These are phyloP conservation scores for Gossypium gossypioides DNA, from an alignment of 441 rosid genomes.

Conservation along the genomic window DNA sequence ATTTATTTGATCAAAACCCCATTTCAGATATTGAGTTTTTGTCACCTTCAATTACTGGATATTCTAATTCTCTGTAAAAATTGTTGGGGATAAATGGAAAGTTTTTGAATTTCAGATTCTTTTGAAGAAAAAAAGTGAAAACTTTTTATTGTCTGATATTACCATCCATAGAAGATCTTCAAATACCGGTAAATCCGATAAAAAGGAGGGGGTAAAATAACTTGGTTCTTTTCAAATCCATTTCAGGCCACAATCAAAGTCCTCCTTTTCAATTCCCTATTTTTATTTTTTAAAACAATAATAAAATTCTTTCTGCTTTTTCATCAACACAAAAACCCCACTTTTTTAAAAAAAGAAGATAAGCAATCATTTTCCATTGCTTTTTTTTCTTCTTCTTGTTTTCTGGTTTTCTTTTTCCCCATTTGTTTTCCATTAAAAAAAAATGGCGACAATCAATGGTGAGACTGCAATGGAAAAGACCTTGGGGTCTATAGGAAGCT, in stretches of 20 bases:
- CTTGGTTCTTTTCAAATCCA: background rate
- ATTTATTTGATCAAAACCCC: background rate
- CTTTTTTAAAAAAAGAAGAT: background rate
- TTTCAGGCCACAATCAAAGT: conserved; percentile 21
- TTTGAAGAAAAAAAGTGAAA: background rate
- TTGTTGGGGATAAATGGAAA: background rate
- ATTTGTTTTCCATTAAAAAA: background rate
- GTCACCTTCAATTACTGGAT: background rate
- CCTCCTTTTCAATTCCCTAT: background rate
- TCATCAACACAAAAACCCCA: conserved; percentile 21
- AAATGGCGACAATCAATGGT: conserved; percentile 25
- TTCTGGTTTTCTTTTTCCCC: background rate
- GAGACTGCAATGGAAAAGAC: conserved; percentile 7
- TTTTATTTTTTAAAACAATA: background rate
- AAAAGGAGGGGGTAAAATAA: background rate
- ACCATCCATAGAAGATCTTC: background rate
- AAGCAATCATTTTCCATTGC: background rate
- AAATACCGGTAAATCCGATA: conserved; percentile 21
- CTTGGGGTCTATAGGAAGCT: conserved; percentile 34
- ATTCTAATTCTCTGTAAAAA: background rate
- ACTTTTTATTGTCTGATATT: background rate
- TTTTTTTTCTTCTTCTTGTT: background rate
- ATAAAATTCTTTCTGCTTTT: background rate
- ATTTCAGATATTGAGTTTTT: background rate
- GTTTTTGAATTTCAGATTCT: background rate